phyloP scores from a whole-genome alignment of 2,329 filamentous ascomycete species.

The Colletotrichum lindemuthianum region DNA sequence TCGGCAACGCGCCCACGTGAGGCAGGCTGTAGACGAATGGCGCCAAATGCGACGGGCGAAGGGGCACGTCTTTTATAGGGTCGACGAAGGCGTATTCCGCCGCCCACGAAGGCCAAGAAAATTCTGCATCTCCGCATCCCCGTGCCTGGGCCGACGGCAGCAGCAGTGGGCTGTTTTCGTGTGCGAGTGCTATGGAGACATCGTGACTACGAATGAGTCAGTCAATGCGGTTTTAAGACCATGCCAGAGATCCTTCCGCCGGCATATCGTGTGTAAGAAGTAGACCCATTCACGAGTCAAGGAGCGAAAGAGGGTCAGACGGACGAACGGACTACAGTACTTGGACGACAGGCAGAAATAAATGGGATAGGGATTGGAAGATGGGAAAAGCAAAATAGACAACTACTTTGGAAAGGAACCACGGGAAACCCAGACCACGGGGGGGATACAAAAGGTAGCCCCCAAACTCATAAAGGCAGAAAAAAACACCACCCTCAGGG shows the following conservation, averaged over 20 bases:
- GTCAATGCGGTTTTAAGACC: slow-evolving; percentile 17
- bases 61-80: slow-evolving; percentile 46
- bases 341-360: slow-evolving; percentile 28
- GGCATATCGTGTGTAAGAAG: slow-evolving; percentile 24
- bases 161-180: slow-evolving; percentile 55
- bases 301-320: slow-evolving; percentile 20
- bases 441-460: neutral
- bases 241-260: slow-evolving; percentile 4
- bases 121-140: neutral
- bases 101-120: slow-evolving; percentile 1
- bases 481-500: neutral
- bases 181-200: slow-evolving; percentile 57
- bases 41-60: slow-evolving; percentile 57
- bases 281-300: slow-evolving; percentile 33
- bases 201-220: slow-evolving; percentile 51
- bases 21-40: slow-evolving; percentile 47
- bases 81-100: slow-evolving; percentile 55
- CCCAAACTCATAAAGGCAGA: slow-evolving; percentile 3
- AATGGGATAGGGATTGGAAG: neutral
- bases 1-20: slow-evolving; percentile 49
- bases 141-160: slow-evolving; percentile 37
- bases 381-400: slow-evolving; percentile 37
- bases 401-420: slow-evolving; percentile 52
- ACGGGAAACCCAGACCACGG: slow-evolving; percentile 35
- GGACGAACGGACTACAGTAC: slow-evolving; percentile 10